Percentiles rank a stretch among this genome's conserved stretches.
phyloP scores from a whole-genome alignment of 1,284 basidiomycete species.

The Melampsora abietis-canadensis region DNA sequence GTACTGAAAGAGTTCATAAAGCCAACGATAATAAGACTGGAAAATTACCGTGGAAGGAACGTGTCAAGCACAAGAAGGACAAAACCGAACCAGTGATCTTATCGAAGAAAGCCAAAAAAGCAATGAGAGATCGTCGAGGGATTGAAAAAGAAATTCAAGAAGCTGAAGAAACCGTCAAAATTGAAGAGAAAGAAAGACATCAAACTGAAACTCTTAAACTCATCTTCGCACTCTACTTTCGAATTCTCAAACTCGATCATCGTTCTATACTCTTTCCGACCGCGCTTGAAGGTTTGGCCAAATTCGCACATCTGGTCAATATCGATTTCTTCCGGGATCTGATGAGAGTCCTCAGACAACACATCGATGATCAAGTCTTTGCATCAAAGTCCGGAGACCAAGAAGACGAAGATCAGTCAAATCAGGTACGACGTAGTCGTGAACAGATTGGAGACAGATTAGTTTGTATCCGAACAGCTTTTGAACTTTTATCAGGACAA shows the following conservation, averaged over 20 bases:
- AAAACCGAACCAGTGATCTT: slow-evolving; percentile 63
- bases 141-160: slow-evolving; percentile 85
- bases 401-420: slow-evolving; percentile 51
- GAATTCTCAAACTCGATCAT: slow-evolving; percentile 83
- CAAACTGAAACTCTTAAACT: slow-evolving; percentile 98
- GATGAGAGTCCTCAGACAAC: slow-evolving; percentile 75
- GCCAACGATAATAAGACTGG: neutral
- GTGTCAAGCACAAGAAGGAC: slow-evolving; percentile 58
- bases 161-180: slow-evolving; percentile 91
- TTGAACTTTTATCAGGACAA: slow-evolving; percentile 93
- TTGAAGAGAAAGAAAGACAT: slow-evolving; percentile 80
- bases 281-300: slow-evolving; percentile 84
- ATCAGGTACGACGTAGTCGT: slow-evolving; percentile 43
- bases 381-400: slow-evolving; percentile 46
- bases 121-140: slow-evolving; percentile 74
- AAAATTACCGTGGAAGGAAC: slow-evolving; percentile 54
- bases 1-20: slow-evolving; percentile 57
- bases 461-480: slow-evolving; percentile 87
- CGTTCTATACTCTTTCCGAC: slow-evolving; percentile 78
- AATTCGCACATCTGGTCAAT: slow-evolving; percentile 93
- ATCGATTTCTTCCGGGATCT: slow-evolving; percentile 98
- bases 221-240: slow-evolving; percentile 95
- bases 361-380: slow-evolving; percentile 60
- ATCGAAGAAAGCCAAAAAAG: slow-evolving; percentile 81
- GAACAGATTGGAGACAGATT: slow-evolving; percentile 64